Percentiles rank a stretch among this genome's conserved stretches.
These are phyloP conservation scores for Tanacetum coccineum DNA, from an alignment of 129 eudicot genomes.

Conservation along the genomic window DNA sequence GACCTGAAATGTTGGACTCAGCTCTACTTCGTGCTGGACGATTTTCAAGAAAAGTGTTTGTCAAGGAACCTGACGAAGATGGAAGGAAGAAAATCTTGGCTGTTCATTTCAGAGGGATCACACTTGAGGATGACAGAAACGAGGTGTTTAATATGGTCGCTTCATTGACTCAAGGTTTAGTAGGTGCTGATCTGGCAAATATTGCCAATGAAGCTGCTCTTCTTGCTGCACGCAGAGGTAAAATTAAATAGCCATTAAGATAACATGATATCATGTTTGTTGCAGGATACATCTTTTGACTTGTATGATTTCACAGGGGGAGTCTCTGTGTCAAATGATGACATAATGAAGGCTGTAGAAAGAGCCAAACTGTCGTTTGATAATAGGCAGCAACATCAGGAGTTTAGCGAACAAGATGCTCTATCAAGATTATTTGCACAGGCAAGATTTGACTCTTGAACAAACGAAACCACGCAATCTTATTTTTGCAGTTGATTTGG, in stretches of 20 bases:
- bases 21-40: constrained; percentile 54
- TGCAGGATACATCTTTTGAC: not conserved
- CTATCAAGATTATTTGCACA: constrained; percentile 20
- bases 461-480: not conserved
- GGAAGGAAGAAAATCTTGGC: constrained; percentile 50
- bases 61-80: constrained; percentile 48
- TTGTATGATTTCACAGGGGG: constrained; percentile 32
- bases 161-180: constrained; percentile 43
- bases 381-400: constrained; percentile 21
- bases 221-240: constrained; percentile 57
- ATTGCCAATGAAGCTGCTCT: constrained; percentile 51
- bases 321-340: constrained; percentile 40
- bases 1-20: constrained; percentile 52
- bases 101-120: constrained; percentile 39
- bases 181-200: constrained; percentile 59
- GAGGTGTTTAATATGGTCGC: constrained; percentile 38
- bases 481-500: constrained; percentile 17
- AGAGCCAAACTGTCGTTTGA: constrained; percentile 39
- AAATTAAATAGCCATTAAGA: not conserved
- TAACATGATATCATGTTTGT: not conserved
- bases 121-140: constrained; percentile 37
- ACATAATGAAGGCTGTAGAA: constrained; percentile 44
- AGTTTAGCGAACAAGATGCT: constrained; percentile 36
- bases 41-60: constrained; percentile 46
- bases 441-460: constrained; percentile 21